Percentiles rank a stretch among this genome's conserved stretches.
Evolutionary conservation across 257 asterid species (phyloP).

Genomic region (Voacanga thouarsii): DNA sequence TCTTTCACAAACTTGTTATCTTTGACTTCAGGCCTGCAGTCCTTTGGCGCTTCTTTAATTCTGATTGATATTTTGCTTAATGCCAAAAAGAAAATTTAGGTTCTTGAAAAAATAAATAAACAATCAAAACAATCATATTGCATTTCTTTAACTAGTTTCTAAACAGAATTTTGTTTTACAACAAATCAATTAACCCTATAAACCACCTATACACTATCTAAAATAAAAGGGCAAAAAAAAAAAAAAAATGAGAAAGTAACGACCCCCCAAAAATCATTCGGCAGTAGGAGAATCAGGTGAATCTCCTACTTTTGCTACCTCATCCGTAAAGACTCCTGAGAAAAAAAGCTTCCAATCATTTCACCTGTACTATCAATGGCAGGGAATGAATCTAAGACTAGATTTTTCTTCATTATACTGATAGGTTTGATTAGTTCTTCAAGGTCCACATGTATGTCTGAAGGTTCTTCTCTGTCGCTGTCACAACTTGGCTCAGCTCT

Average conservation of each 20-base stretch:
- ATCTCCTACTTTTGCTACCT: slow-evolving; percentile 10
- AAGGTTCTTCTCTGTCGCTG: slow-evolving; percentile 14
- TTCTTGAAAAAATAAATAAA: not conserved
- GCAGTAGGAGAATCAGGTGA: slow-evolving; percentile 2
- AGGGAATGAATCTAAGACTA: slow-evolving; percentile 22
- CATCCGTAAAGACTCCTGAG: slow-evolving; percentile 18
- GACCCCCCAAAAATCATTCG: not conserved
- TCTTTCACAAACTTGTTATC: too few relatives aligned
- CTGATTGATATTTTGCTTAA: not conserved
- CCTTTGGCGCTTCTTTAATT: not conserved
- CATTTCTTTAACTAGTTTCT: not conserved
- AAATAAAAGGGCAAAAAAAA: not conserved
- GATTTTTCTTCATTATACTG: slow-evolving; percentile 28
- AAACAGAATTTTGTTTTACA: not conserved
- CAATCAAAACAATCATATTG: not conserved
- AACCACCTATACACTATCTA: not conserved
- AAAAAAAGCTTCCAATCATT: slow-evolving; percentile 10
- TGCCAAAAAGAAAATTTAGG: too few relatives aligned
- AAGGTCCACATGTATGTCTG: slow-evolving; percentile 25
- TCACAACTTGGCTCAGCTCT: slow-evolving; percentile 18
- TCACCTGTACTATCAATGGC: slow-evolving; percentile 27
- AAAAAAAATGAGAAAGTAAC: not conserved
- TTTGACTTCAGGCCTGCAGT: too few relatives aligned
- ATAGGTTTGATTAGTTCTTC: slow-evolving; percentile 36
- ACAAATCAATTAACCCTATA: not conserved